Evolutionary conservation across 768 basidiomycete species (phyloP).

Genomic region (Symmetrospora coprosmae): DNA sequence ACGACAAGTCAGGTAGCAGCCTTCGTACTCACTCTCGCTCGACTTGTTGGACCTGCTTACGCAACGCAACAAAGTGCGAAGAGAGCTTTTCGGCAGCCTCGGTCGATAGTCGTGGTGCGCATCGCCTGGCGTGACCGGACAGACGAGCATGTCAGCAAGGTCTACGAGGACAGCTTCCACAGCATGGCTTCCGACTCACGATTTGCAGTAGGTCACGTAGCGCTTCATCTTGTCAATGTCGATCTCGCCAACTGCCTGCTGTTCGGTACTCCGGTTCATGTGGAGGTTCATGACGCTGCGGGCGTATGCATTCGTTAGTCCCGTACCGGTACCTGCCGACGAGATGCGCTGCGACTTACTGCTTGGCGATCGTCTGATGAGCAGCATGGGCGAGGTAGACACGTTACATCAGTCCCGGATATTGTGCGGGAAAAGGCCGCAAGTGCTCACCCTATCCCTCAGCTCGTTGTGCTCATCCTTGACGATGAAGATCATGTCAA

Average conservation of each 20-base stretch:
- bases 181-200: slow-evolving; percentile 42
- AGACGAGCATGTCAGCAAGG: neutral
- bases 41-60: slow-evolving; percentile 87
- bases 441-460: slow-evolving; percentile 58
- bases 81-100: slow-evolving; percentile 94
- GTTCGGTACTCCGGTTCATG: slow-evolving; percentile 69
- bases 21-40: no score
- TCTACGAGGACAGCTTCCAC: neutral
- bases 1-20: no score
- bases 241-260: slow-evolving; percentile 63
- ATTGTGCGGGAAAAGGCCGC: neutral
- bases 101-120: slow-evolving; percentile 79
- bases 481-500: slow-evolving; percentile 99
- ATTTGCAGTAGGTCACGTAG: slow-evolving; percentile 90
- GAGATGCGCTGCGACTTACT: no score
- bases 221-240: slow-evolving; percentile 97
- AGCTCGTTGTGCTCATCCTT: slow-evolving; percentile 93
- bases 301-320: no score
- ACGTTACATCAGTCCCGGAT: neutral
- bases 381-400: no score
- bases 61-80: slow-evolving; percentile 80
- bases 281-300: slow-evolving; percentile 98
- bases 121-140: slow-evolving; percentile 51
- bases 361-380: slow-evolving; percentile 19
- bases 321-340: no score